Base-by-base conservation (phyloP, 225 moss, liverwort and hornwort genomes). In the Straminergon stramineum region DNA sequence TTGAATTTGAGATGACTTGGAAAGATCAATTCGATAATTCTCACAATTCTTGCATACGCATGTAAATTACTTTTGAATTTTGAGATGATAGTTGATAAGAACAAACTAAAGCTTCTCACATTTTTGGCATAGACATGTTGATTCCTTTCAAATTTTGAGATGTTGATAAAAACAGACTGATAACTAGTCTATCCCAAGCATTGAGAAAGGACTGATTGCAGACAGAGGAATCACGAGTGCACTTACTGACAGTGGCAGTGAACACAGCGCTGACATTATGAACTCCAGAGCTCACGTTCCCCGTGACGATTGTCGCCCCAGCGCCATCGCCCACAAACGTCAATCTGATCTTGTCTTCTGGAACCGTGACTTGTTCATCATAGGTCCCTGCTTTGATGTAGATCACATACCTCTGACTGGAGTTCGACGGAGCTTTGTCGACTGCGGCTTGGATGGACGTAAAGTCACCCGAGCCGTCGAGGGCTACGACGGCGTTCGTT, bases 211-310 rank as follows among this genome's bases (percentile, higher is more conserved):
- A 24, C 16, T 16, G 51, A 48, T 45, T 75, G 55, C 43, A 41
- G 28, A 43, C 20, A 70, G 52, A 66, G 73, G 52, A 58, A 56
- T 73, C 37, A 32, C 30, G 76, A 13, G 57, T 15, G 76, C 69
- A 93, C 96, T 94, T 90, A 96, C 97, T 81, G 32, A 97, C 76
- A 79, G 97, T 97, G 68, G 96, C 96, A 24, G 94, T 93, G 70
- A 91, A 90, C 87, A 87, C 86, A 6, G 97, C 90, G 30, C 94
- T 94, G 48, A 94, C 85, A 16, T 93, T 93, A 63, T 91, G 51
- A 86, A 89, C 91, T 39, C 82, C 75, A 2, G 91, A 92, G 85
- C 93, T 96, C 57, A 60, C 86, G 75, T 87, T 93, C 32, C 92
- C 95, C 26, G 95, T 92, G 85, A 97, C 85, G 82, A 95, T 86